Percentiles rank a stretch among this genome's conserved stretches.
Conservation (phyloP, 768 basidiomycete species). For the Phallus indusiatus region DNA sequence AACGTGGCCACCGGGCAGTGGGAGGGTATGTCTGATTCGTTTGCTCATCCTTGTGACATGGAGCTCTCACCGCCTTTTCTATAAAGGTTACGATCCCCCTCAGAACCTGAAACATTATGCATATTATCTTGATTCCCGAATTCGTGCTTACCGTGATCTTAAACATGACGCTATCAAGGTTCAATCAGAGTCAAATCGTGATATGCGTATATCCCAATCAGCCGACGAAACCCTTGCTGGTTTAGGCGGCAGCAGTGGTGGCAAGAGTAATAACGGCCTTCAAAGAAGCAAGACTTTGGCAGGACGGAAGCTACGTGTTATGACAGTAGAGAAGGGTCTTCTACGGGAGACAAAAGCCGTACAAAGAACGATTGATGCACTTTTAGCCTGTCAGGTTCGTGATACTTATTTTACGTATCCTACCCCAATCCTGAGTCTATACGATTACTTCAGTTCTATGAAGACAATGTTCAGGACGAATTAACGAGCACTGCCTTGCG, state of each 20-base stretch:
- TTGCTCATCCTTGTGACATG: neutral
- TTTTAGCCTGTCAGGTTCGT: constrained; percentile 83
- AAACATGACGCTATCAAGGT: constrained; percentile 92
- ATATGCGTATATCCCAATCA: constrained; percentile 56
- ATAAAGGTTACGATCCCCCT: constrained; percentile 71
- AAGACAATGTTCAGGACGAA: constrained; percentile 89
- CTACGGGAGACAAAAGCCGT: constrained; percentile 87
- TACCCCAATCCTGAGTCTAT: neutral
- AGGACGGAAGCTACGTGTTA: constrained; percentile 76
- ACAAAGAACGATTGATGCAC: constrained; percentile 78
- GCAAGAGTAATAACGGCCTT: constrained; percentile 17
- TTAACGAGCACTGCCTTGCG: constrained; percentile 79
- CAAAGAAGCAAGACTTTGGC: constrained; percentile 65
- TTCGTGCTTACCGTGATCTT: constrained; percentile 79
- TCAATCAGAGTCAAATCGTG: constrained; percentile 88
- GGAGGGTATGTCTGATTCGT: constrained; percentile 56
- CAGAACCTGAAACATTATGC: constrained; percentile 85
- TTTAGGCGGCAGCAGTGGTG: constrained; percentile 19
- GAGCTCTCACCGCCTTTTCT: neutral
- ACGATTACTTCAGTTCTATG: constrained; percentile 59
- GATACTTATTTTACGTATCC: neutral
- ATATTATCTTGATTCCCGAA: constrained; percentile 78
- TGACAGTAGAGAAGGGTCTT: constrained; percentile 95
- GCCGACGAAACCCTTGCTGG: constrained; percentile 40
- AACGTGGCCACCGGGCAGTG: constrained; percentile 77